Conservation (phyloP, 1,139 yeast species). For the Zygosaccharomyces sapae region DNA sequence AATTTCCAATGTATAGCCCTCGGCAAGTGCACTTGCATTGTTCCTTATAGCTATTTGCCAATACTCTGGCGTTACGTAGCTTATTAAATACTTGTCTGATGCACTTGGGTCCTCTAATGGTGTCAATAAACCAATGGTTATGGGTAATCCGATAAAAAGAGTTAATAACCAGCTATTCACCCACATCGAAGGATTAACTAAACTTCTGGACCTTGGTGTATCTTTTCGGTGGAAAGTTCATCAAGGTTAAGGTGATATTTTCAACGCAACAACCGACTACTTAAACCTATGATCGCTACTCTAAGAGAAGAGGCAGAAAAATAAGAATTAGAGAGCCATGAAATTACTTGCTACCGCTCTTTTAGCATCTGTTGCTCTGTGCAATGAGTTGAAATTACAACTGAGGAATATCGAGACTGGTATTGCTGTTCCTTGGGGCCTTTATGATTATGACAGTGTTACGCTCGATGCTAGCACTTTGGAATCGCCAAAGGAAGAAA, state of each 20-base stretch:
- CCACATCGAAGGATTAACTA: constrained; percentile 1
- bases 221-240: not conserved
- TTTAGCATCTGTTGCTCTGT: constrained; percentile 7
- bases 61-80: constrained; percentile 17
- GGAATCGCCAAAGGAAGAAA: not conserved
- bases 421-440: constrained; percentile 9
- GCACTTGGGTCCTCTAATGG: constrained; percentile 27
- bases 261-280: constrained; percentile 1
- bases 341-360: not conserved
- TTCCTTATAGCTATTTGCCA: constrained; percentile 19
- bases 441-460: constrained; percentile 12
- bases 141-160: not conserved
- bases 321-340: not conserved
- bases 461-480: constrained; percentile 2
- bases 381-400: constrained; percentile 11
- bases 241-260: not conserved
- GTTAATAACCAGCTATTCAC: not conserved
- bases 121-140: constrained; percentile 12
- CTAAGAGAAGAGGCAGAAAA: not conserved
- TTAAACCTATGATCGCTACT: not conserved
- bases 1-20: constrained; percentile 21
- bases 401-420: constrained; percentile 10
- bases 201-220: too few species aligned
- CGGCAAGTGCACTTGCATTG: constrained; percentile 16
- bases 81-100: constrained; percentile 22